Percentiles rank a stretch among this genome's conserved stretches.
Evolutionary conservation across 2,329 filamentous ascomycete species (phyloP).

Genomic region (Claviceps citrina): DNA sequence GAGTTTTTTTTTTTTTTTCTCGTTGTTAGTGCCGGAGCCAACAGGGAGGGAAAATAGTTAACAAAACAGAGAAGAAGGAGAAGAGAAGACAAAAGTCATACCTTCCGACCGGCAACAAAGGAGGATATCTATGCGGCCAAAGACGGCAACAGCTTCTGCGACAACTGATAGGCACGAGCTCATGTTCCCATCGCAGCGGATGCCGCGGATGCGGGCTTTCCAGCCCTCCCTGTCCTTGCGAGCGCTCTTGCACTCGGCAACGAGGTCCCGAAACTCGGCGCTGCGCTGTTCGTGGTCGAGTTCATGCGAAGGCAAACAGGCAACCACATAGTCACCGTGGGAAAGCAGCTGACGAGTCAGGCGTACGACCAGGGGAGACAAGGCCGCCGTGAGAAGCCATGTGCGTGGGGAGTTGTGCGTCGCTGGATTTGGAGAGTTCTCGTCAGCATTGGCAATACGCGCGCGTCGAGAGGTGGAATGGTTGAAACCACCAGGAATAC

Average conservation of each 20-base stretch:
- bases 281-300: slow-evolving; percentile 63
- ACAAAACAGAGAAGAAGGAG: background rate
- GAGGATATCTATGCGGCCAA: slow-evolving; percentile 78
- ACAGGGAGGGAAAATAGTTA: background rate
- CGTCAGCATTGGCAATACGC: slow-evolving; percentile 16
- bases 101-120: slow-evolving; percentile 81
- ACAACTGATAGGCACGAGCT: slow-evolving; percentile 71
- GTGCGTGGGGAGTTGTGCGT: slow-evolving; percentile 64
- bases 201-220: slow-evolving; percentile 59
- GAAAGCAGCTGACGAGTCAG: slow-evolving; percentile 66
- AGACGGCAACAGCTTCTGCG: slow-evolving; percentile 69
- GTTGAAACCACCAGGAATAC: too few species aligned
- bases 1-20: too few species aligned
- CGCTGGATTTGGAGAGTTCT: slow-evolving; percentile 26
- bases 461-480: too few species aligned
- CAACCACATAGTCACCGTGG: slow-evolving; percentile 85
- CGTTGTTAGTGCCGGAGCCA: background rate
- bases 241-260: slow-evolving; percentile 50
- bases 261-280: slow-evolving; percentile 64
- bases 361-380: slow-evolving; percentile 71
- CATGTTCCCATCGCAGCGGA: slow-evolving; percentile 48
- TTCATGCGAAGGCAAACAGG: slow-evolving; percentile 64
- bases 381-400: slow-evolving; percentile 81
- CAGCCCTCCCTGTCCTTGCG: slow-evolving; percentile 58
- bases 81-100: slow-evolving; percentile 21